Percentiles rank a stretch among this genome's conserved stretches.
These are phyloP conservation scores for Fallopia convolvulus DNA, from an alignment of 148 eudicot genomes.

Conservation along the genomic window DNA sequence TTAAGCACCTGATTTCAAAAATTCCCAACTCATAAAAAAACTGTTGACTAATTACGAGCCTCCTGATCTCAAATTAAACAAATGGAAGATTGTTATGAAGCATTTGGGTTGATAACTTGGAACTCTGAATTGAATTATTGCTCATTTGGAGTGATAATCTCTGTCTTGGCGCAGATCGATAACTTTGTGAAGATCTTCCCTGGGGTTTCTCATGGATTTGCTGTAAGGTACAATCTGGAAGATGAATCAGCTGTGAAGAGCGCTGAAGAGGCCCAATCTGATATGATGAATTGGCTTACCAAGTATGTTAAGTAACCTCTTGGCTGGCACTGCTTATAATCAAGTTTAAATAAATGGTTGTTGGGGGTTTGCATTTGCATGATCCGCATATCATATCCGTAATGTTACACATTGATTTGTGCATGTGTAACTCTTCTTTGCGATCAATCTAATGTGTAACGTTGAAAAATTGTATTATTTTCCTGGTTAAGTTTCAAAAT, in stretches of 20 bases:
- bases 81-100: background rate
- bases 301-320: slow-evolving; percentile 22
- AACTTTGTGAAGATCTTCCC: slow-evolving; percentile 34
- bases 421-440: no score
- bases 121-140: background rate
- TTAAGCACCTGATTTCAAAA: no score
- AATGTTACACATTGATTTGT: no score
- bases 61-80: background rate
- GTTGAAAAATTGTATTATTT: no score
- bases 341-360: no score
- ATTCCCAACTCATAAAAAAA: no score
- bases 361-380: no score
- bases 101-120: background rate
- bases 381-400: no score
- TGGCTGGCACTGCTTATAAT: no score
- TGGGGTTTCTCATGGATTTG: slow-evolving; percentile 39
- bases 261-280: slow-evolving; percentile 40
- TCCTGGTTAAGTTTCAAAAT: no score
- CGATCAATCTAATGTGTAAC: no score
- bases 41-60: no score
- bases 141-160: background rate
- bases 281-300: slow-evolving; percentile 37
- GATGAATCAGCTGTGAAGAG: slow-evolving; percentile 31
- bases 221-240: slow-evolving; percentile 27
- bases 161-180: slow-evolving; percentile 21